Base-by-base conservation (phyloP, 495 filamentous ascomycete genomes). In the Neurospora africana region DNA sequence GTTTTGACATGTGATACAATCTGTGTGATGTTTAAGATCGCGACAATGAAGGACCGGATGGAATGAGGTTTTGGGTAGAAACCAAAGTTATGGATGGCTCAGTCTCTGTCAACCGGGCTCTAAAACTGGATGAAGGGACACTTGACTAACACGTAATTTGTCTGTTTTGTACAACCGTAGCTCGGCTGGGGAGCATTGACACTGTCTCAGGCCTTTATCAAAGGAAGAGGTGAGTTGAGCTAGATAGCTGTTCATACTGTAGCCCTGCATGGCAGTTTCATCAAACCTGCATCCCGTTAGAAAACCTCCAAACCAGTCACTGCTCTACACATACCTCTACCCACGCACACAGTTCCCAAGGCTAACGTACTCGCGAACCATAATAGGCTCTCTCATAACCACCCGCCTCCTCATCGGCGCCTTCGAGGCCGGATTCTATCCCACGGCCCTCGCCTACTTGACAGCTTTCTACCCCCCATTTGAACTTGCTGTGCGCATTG, bases 391-490 rank as follows among this genome's bases (percentile, higher is more conserved):
- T n/a, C 23, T 77, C 19, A 73, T 76, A 41, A 38, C 72, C 30
- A 70, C 71, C 33, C 74, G 77, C 5, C 71, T 80, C 8, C 67
- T 79, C 10, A 77, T 75, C 39, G 75, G 76, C 3, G 72, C 30
- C 10, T 70, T 74, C 68, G 79, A 84, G 78, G 83, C 86, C 11
- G 86, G 86, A 6, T 88, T 88, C 72, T 87, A 88, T 71, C 84
- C 86, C 15, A 83, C 84, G 1, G 84, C 82, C 0, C 83, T 88
- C 19, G 84, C 81, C 23, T 89, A 88, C 72, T 79, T 87, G 23
- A 83, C 83, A 7, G 74, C 84, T 2, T 88, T 89, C 77, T 89
- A 89, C 72, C 84, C 84, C 23, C 81, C 86, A 5, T 86, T 81
- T 73, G 86, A 88, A 72, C 85, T 89, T 41, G 87, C 82, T 3